phyloP scores from a whole-genome alignment of 2,329 filamentous ascomycete species.

The Aspergillus sp. region DNA sequence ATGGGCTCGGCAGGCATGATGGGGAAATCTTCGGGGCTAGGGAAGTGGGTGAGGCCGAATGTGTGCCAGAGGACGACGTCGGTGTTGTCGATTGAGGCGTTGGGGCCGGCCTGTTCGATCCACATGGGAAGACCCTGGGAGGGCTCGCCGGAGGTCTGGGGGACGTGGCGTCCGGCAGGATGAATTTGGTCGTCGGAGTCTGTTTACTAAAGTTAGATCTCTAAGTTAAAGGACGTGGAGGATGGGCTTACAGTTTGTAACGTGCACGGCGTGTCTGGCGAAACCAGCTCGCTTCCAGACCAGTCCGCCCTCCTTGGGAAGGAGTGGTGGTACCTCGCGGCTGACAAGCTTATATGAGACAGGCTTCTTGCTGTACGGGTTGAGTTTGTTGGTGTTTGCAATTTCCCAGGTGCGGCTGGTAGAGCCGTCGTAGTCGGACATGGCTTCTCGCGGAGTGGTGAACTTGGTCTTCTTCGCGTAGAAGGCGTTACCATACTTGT shows the following conservation, averaged over 20 bases:
- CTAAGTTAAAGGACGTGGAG: not conserved
- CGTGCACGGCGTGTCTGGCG: constrained; percentile 82
- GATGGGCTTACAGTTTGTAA: constrained; percentile 75
- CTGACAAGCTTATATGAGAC: constrained; percentile 88
- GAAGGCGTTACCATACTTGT: constrained; percentile 89
- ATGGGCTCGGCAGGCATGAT: constrained; percentile 90
- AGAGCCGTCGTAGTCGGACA: constrained; percentile 78
- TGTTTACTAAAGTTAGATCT: constrained; percentile 38
- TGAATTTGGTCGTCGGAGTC: constrained; percentile 81
- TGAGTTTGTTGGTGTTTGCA: constrained; percentile 79
- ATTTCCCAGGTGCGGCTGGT: constrained; percentile 91
- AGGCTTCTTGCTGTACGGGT: constrained; percentile 84
- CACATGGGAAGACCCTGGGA: constrained; percentile 74
- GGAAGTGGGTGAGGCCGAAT: constrained; percentile 89
- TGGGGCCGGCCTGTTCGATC: constrained; percentile 69
- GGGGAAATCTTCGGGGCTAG: constrained; percentile 86
- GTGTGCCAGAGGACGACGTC: constrained; percentile 94
- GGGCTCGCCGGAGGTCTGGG: constrained; percentile 81
- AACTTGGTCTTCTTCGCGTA: constrained; percentile 83
- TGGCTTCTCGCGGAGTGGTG: constrained; percentile 68
- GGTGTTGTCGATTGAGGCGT: constrained; percentile 73
- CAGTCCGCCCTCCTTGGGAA: constrained; percentile 79
- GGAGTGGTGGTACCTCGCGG: constrained; percentile 75
- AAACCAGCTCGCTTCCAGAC: constrained; percentile 92
- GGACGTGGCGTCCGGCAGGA: constrained; percentile 84